Percentiles rank a stretch among this genome's conserved stretches.
Conservation (phyloP, 2,329 filamentous ascomycete genomes). For the Aureobasidium sp. region DNA sequence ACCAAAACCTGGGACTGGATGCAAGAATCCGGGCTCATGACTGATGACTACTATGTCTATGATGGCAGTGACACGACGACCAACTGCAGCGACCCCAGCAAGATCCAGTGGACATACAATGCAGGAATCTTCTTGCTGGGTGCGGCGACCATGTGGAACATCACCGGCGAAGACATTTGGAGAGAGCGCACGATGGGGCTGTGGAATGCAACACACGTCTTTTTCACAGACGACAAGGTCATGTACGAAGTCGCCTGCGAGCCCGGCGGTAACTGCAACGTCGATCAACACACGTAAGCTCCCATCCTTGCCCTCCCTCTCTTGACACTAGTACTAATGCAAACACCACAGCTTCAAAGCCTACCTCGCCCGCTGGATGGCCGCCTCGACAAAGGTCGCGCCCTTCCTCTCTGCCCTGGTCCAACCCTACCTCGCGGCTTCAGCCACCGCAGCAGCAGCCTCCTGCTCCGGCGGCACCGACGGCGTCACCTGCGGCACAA, state of each 20-base stretch:
- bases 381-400: conserved; percentile 38
- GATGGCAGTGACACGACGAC: conserved; percentile 39
- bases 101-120: conserved; percentile 44
- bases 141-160: conserved; percentile 51
- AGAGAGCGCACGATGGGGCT: conserved; percentile 48
- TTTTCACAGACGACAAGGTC: conserved; percentile 53
- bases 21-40: conserved; percentile 48
- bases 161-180: conserved; percentile 37
- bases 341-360: conserved; percentile 35
- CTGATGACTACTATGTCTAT: conserved; percentile 34
- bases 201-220: conserved; percentile 37
- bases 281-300: conserved; percentile 50
- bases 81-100: conserved; percentile 38
- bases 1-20: conserved; percentile 32
- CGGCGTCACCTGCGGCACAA: conserved; percentile 36
- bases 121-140: conserved; percentile 49
- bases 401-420: conserved; percentile 33
- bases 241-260: conserved; percentile 65
- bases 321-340: not conserved
- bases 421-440: conserved; percentile 33
- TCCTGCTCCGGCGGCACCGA: conserved; percentile 37
- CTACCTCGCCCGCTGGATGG: conserved; percentile 55
- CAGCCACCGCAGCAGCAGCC: conserved; percentile 38
- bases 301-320: not conserved
- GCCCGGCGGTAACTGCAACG: conserved; percentile 47